Evolutionary conservation across 1,284 basidiomycete species (phyloP).

Genomic region (Naganishia albida): DNA sequence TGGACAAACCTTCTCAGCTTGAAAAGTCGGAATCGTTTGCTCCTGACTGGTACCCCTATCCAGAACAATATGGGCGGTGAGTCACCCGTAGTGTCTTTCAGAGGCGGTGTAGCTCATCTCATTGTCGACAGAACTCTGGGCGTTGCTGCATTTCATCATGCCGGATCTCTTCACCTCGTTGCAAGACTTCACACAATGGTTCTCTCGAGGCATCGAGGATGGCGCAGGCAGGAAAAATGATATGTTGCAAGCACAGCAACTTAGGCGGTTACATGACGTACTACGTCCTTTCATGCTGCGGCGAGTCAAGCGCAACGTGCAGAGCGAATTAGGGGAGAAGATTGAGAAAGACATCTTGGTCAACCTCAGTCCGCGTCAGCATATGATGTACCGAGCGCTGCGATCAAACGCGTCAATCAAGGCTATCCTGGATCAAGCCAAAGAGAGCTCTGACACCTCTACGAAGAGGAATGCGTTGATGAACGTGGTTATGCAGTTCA

Average conservation of each 20-base stretch:
- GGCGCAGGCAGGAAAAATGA: conserved; percentile 64
- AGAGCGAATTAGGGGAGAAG: conserved; percentile 99
- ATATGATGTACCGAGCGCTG: conserved; percentile 86
- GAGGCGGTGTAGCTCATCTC: conserved; percentile 13
- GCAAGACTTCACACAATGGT: conserved; percentile 99
- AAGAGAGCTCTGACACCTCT: conserved; percentile 70
- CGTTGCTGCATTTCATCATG: conserved; percentile 99
- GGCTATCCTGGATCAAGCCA: conserved; percentile 90
- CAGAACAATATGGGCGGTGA: conserved; percentile 99
- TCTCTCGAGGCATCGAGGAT: conserved; percentile 98
- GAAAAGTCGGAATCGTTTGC: conserved; percentile 91
- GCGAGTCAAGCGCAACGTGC: conserved; percentile 96
- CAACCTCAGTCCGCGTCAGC: conserved; percentile 90
- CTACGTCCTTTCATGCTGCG: conserved; percentile 99
- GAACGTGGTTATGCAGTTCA: conserved; percentile 99
- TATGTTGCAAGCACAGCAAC: conserved; percentile 86
- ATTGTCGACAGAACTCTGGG: conserved; percentile 83
- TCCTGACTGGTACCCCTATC: conserved; percentile 96
- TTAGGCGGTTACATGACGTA: conserved; percentile 96
- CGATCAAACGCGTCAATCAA: conserved; percentile 91
- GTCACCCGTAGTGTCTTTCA: conserved; percentile 36
- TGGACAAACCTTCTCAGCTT: conserved; percentile 98
- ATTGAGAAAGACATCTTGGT: conserved; percentile 97
- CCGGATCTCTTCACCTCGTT: conserved; percentile 98
- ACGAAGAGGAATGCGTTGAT: conserved; percentile 79